Base-by-base conservation (phyloP, 257 asterid genomes). In the Prunella vulgaris region DNA sequence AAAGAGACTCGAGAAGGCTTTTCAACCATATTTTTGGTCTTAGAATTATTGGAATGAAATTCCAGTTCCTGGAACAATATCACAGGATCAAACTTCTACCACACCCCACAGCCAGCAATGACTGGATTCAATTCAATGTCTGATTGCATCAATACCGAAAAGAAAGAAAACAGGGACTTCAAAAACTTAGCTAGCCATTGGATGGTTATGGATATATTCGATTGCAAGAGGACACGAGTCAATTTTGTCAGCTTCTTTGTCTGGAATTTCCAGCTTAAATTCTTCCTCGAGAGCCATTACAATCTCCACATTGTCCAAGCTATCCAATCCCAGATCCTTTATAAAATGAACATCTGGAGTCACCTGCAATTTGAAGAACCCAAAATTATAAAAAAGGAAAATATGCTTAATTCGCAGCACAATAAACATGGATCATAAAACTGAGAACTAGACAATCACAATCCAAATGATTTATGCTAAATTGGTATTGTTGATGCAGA, bases 201-300 rank as follows among this genome's bases (percentile, higher is more conserved):
- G 95, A 69, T 90, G 95, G 84, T 80, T 87, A 60, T 60, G 32
- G 75, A 90, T 65, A 56, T 87, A 90, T 71, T 87, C 96, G 15
- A 87, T 81, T 57, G 96, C 96, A 73, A 87, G 95, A 69, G 80
- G 69, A 56, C 83, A 81, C 2, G 95, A 89, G 69, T 89, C 96
- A 6, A 89, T 84, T 76, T 82, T 87, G 75, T 87, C 95, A 60
- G 95, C 96, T 69, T 89, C 96, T 81, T 82, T 85, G 81, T 89
- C 95, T 3, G 92, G 95, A 66, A 89, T 89, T 81, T 89, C 95
- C 64, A 89, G 88, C 83, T 89, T 89, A 64, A 89, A 89, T 74
- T 89, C 95, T 84, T 89, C 96, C 79, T 89, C 95, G 3, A 89
- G 73, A 65, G 96, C 95, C 90, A 89, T 85, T 71, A 89, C 95